These are phyloP conservation scores for Amoeboaphelidium protococcarum DNA, from an alignment of 371 early-diverging fungal species.

Conservation along the genomic window DNA sequence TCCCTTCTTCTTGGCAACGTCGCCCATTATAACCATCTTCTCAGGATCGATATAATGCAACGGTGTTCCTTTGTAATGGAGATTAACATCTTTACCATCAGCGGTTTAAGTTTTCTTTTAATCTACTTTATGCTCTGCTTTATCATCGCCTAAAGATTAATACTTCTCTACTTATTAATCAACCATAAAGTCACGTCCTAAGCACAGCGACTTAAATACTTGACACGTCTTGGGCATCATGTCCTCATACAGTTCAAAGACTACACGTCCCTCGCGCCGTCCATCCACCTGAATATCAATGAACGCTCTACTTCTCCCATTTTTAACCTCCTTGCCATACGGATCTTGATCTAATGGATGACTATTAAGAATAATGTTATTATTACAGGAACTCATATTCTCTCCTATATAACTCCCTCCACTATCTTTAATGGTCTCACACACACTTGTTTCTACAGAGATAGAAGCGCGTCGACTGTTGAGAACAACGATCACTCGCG, in stretches of 20 bases:
- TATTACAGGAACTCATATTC: not conserved
- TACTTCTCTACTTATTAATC: conserved; percentile 65
- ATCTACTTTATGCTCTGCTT: conserved; percentile 5
- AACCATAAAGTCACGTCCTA: too few relatives aligned
- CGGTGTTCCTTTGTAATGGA: conserved; percentile 1
- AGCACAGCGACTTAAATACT: too few relatives aligned
- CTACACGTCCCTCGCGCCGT: conserved; percentile 43
- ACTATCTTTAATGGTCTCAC: not conserved
- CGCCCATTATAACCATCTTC: too few relatives aligned
- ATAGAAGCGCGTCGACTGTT: not conserved
- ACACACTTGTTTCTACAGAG: not conserved
- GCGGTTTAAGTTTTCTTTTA: too few relatives aligned
- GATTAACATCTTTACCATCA: too few relatives aligned
- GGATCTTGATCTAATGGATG: not conserved
- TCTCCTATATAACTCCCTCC: not conserved
- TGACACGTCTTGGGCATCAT: conserved; percentile 85
- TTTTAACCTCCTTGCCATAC: not conserved
- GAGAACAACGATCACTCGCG: too few relatives aligned
- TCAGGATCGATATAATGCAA: conserved; percentile 10
- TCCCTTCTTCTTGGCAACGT: too few relatives aligned
- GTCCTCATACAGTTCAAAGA: conserved; percentile 57
- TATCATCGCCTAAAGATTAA: conserved; percentile 78
- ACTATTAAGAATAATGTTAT: not conserved
- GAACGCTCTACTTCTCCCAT: conserved; percentile 4
- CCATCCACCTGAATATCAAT: conserved; percentile 46